Percentiles rank a stretch among this genome's conserved stretches.
Evolutionary conservation across 148 eudicot species (phyloP).

Genomic region (Vaccinium macrocarpon): DNA sequence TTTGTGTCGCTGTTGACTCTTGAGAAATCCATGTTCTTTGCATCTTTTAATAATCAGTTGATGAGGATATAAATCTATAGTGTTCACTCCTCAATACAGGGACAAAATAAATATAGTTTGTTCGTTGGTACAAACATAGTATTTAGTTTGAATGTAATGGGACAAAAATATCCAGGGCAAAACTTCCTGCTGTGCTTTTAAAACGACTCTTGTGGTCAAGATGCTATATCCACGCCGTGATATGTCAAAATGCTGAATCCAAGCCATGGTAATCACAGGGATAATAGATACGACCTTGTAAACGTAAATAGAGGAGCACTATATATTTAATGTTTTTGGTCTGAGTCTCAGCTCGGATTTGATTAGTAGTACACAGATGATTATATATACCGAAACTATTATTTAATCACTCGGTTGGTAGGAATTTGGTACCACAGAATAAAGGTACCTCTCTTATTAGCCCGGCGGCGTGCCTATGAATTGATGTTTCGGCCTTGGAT

Average conservation of each 20-base stretch:
- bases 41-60: not conserved
- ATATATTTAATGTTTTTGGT: not conserved
- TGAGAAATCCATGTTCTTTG: not conserved
- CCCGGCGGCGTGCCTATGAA: not conserved
- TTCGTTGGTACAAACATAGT: not conserved
- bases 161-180: not conserved
- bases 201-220: not conserved
- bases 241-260: not conserved
- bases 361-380: not conserved
- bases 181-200: not conserved
- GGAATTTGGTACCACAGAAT: not conserved
- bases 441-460: not conserved
- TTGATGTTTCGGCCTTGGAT: slow-evolving; percentile 1
- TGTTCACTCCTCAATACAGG: not conserved
- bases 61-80: not conserved
- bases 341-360: not conserved
- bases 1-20: not conserved
- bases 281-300: not conserved
- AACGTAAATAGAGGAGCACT: not conserved
- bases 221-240: not conserved
- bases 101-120: not conserved
- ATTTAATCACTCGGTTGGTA: not conserved
- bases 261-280: not conserved
- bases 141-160: not conserved
- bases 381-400: not conserved